Conservation (phyloP, 2,329 filamentous ascomycete genomes). For the Amauroascus niger region DNA sequence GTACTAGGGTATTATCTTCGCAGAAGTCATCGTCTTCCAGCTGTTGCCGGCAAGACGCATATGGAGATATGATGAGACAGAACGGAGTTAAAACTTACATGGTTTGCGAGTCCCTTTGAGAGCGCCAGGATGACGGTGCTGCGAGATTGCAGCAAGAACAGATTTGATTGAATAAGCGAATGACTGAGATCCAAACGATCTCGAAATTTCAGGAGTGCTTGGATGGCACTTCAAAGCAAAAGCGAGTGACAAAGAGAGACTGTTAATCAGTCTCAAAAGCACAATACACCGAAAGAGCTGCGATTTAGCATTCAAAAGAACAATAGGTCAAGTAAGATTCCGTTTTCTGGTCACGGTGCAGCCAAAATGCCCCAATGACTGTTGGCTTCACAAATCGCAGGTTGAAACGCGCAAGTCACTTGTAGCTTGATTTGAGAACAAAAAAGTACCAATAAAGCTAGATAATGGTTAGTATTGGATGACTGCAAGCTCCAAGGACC, state of each 20-base stretch:
- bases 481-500: background rate
- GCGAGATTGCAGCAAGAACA: conserved; percentile 36
- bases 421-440: conserved; percentile 2
- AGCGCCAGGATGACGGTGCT: conserved; percentile 44
- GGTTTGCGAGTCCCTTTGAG: conserved; percentile 38
- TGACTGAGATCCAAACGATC: conserved; percentile 35
- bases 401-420: background rate
- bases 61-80: conserved; percentile 16
- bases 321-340: background rate
- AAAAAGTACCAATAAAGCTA: background rate
- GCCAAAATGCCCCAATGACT: background rate
- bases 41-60: background rate
- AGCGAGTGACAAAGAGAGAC: conserved; percentile 34
- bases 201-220: conserved; percentile 29
- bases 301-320: conserved; percentile 29
- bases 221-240: conserved; percentile 33
- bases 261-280: conserved; percentile 27
- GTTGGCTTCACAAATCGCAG: background rate
- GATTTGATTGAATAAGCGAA: conserved; percentile 37
- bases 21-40: background rate
- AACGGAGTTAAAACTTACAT: conserved; percentile 29
- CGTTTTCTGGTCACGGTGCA: background rate
- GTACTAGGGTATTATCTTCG: background rate
- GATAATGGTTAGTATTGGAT: background rate
- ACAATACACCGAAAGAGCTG: conserved; percentile 20